Base-by-base conservation (phyloP, 768 basidiomycete genomes). In the Tylopilus sp. region DNA sequence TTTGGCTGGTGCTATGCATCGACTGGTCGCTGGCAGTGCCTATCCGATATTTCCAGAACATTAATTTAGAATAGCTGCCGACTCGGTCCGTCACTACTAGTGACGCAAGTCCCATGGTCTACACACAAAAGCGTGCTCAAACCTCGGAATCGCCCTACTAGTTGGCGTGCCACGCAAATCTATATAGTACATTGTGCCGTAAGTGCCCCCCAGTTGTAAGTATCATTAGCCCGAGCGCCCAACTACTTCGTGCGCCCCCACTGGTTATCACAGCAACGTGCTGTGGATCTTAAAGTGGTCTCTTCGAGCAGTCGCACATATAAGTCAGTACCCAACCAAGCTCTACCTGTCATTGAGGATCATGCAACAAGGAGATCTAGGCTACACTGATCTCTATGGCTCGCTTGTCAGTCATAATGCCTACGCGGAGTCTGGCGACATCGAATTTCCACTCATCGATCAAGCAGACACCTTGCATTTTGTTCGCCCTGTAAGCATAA, bases 221-320 rank as follows among this genome's bases (percentile, higher is more conserved):
- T 26, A 30, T n/a, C 25, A 37, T 11, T 29, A 6, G 33, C 14
- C 49, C 7, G 25, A 31, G 51, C 46, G 57, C 44, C 21, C 17
- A 36, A 12, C 22, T 34, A 21, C 40, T 26, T 43, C 45, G 9
- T 29, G 14, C 37, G 45, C 53, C 30, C 17, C 24, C 16, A 33
- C 45, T 26, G 47, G 31, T 34, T 42, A 4, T 54, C 47, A 66
- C 64, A 66, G 64, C 63, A 66, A 56, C 0, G 50, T 67, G 60
- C 65, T 66, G 66, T 68, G 30, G 34, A 50, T 37, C 17, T 21
- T 34, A 12, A 26, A 22, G 31, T 38, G 12, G 30, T 42, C 1
- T 52, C 25, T 45, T 38, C 25, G 29, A 45, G 49, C 30, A 21
- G 2, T 22, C 26, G 8, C 6, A 14, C 19, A 56, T 68, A 66